Base-by-base conservation (phyloP, 2,329 filamentous ascomycete species). In the Fusarium lyarnte region DNA sequence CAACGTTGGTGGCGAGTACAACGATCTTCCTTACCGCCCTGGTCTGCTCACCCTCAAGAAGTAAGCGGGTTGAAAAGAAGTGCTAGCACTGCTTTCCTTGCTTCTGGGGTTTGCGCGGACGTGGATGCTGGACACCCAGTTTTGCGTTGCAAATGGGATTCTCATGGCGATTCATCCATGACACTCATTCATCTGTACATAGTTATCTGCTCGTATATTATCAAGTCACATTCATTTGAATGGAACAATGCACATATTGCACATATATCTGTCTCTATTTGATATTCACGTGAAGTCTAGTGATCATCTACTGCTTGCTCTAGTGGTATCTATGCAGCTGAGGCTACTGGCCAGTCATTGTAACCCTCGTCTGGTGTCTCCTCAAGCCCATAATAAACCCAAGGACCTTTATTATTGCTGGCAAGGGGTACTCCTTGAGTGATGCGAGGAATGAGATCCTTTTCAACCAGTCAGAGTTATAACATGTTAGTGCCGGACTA, bases 1-100 rank as follows among this genome's bases (percentile, higher is more conserved):
- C 52, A 52, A 1, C 54, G 78, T 78, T 0, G 76, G 78, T 45
- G 82, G 81, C 11, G 80, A 85, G n/a, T 91, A 92, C 75, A 13
- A 52, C 41, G 8, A 0, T 8, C 64, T 42, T 19, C 63, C 63
- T 11, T 66, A 66, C 62, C 63, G 63, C 25, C 63, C 63, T 12
- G 63, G 63, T 66, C 13, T 66, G 13, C 64, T 66, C 38, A 66
- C 63, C 21, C 27, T 66, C 5, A 16, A 46, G 31, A 57, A 46
- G n/a, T 66, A 66, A 66, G 55, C 17, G 7, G 59, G 3, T 29
- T n/a, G 17, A 51, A n/a, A 35, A 51, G 6, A 36, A 14, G 21
- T 38, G 36, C 35, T 47, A 19, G 35, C 25, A 31, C 47, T 17
- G 36, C 8, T 35, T 21, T 29, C 5, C 12, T 2, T 14, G 19